Conservation (phyloP, 805 yeast genomes). For the Pichia kluyveri region DNA sequence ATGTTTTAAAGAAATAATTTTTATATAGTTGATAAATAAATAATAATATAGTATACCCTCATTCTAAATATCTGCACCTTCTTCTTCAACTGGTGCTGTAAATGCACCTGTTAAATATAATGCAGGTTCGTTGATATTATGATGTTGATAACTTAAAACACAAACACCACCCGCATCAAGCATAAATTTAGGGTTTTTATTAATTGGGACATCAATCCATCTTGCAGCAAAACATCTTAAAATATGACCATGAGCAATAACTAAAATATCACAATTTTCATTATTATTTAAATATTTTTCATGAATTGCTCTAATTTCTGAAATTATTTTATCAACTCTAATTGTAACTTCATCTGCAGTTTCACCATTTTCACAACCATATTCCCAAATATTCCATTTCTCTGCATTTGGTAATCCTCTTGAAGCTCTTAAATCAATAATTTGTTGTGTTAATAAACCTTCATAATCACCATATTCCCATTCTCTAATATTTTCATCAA, state of each 20-base stretch:
- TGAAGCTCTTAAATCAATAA: conserved; percentile 45
- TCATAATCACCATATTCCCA: conserved; percentile 98
- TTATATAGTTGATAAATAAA: neutral
- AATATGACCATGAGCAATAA: conserved; percentile 92
- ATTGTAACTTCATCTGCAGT: conserved; percentile 51
- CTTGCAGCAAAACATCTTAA: conserved; percentile 82
- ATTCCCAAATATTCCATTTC: conserved; percentile 77
- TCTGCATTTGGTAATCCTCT: conserved; percentile 43
- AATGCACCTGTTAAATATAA: conserved; percentile 78
- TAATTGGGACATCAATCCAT: conserved; percentile 62
- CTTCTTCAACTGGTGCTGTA: conserved; percentile 58
- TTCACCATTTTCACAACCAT: conserved; percentile 93
- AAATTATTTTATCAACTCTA: conserved; percentile 66
- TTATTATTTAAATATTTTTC: conserved; percentile 38
- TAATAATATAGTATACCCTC: neutral
- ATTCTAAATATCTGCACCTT: conserved; percentile 23
- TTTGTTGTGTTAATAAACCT: conserved; percentile 65
- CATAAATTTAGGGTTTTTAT: conserved; percentile 67
- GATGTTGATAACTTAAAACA: conserved; percentile 83
- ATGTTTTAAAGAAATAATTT: conserved; percentile 29
- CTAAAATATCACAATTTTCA: conserved; percentile 61
- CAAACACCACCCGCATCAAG: conserved; percentile 96
- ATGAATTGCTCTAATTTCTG: conserved; percentile 54
- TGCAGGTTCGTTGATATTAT: conserved; percentile 80
- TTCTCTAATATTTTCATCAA: conserved; percentile 71